phyloP scores from a whole-genome alignment of 2,329 filamentous ascomycete species.

The Tympanopsis confertula region DNA sequence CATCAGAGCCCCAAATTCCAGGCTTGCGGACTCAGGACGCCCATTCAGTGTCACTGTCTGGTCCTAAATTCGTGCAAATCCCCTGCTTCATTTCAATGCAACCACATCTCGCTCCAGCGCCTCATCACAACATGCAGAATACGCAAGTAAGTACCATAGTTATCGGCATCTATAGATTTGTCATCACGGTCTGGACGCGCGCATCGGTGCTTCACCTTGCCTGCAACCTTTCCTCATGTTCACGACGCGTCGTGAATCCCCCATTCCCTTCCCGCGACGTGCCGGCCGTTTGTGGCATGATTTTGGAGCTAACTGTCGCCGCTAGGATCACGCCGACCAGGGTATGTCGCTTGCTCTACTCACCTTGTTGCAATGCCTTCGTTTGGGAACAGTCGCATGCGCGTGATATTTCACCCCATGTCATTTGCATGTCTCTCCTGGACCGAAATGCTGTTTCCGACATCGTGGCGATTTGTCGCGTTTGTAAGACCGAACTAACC shows the following conservation, averaged over 20 bases:
- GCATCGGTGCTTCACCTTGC: neutral
- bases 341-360: slow-evolving; percentile 1
- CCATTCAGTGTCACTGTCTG: neutral
- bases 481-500: slow-evolving; percentile 2
- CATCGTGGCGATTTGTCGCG: neutral
- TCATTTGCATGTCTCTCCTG: neutral
- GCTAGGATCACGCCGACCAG: slow-evolving; percentile 1
- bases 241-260: neutral
- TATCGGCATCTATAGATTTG: slow-evolving; percentile 6
- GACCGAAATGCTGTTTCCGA: too few species aligned
- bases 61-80: neutral
- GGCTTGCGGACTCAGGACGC: neutral
- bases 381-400: neutral
- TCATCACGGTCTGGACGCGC: slow-evolving; percentile 1
- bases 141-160: slow-evolving; percentile 39
- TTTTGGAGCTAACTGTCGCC: neutral
- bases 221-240: neutral
- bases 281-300: slow-evolving; percentile 3
- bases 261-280: slow-evolving; percentile 7
- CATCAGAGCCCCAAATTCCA: neutral
- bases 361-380: neutral
- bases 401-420: neutral
- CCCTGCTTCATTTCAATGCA: slow-evolving; percentile 13
- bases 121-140: slow-evolving; percentile 33
- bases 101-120: slow-evolving; percentile 31